Evolutionary conservation across 1,284 basidiomycete species (phyloP).

Genomic region (Agaricales sp.): DNA sequence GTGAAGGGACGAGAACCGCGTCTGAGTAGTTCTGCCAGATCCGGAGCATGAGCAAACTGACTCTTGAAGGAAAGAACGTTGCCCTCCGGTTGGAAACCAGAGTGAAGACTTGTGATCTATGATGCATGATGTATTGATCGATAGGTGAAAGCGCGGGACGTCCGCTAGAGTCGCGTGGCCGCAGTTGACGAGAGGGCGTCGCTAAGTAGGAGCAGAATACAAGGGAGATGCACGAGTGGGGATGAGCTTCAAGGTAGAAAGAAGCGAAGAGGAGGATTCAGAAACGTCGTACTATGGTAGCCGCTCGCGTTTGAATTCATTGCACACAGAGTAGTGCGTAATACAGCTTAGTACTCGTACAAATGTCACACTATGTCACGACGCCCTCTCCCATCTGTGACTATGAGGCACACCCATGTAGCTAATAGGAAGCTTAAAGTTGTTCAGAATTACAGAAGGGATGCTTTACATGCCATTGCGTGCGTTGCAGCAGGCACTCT

Average conservation of each 20-base stretch:
- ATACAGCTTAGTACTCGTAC: background rate
- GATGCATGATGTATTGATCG: constrained; percentile 62
- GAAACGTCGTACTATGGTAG: constrained; percentile 7
- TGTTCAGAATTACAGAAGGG: too few species aligned
- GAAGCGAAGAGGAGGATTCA: background rate
- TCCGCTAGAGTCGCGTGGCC: constrained; percentile 5
- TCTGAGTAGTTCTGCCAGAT: constrained; percentile 63
- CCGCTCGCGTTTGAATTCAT: constrained; percentile 2
- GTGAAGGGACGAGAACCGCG: constrained; percentile 50
- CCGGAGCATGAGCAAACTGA: too few species aligned
- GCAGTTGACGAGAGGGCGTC: constrained; percentile 6
- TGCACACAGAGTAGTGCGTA: background rate
- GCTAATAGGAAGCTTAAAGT: too few species aligned
- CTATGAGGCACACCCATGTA: too few species aligned
- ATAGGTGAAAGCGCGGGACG: constrained; percentile 40
- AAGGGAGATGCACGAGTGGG: too few species aligned
- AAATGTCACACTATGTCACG: background rate
- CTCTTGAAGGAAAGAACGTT: constrained; percentile 23
- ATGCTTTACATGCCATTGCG: too few species aligned
- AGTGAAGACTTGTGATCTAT: constrained; percentile 65
- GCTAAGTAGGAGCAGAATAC: too few species aligned
- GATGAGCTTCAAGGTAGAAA: too few species aligned
- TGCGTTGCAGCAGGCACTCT: too few species aligned
- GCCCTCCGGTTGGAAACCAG: constrained; percentile 73
- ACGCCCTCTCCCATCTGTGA: too few species aligned